Evolutionary conservation across 768 basidiomycete genomes (phyloP), one percentile per base, ranked within the genome.

Genomic region (Serendipita sp.): DNA sequence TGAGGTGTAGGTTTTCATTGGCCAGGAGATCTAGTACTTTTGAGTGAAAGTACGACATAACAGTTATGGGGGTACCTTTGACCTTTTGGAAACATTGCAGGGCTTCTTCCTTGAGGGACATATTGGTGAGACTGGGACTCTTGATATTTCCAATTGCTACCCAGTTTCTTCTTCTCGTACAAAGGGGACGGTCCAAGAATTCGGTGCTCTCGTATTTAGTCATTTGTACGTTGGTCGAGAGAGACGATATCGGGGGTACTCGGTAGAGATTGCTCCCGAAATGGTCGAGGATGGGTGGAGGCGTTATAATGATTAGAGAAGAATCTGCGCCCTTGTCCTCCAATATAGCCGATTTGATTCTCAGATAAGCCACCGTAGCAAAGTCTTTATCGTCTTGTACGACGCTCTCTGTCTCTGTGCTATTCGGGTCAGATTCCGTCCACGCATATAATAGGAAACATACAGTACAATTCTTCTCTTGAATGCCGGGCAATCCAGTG

Each of bases 281-380:
- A 41, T 5, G 47, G 45, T 41, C 32, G 44, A 51, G 28, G 16
- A 28, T 11, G 48, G 16, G 1, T 63, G 30, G 46, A 15, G 35
- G 36, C 13, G 5, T 4, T 65, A 18, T 15, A 18, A n/a, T 41
- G 41, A 5, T 41, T 41, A 35, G 4, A 15, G 10, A 38, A 23
- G 5, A 44, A 46, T 64, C n/a, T 32, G 32, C 18, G 65, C 13
- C 66, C 63, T 94, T 97, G 3, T 76, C 69, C 66, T 80, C 79
- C 35, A 97, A 75, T 2, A 74, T 71, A 0, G 89, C 91, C 4
- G 76, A 72, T 70, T 86, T 86, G 65, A 98, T 81, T 65, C 89
- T 83, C 16, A 98, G 76, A 74, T 88, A 97, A 13, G 96, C 95
- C 41, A 98, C 94, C 1, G 90, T 88, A 0, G 89, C 90, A 70